phyloP scores from a whole-genome alignment of 257 asterid genomes.

The Solanum corneliomulleri region DNA sequence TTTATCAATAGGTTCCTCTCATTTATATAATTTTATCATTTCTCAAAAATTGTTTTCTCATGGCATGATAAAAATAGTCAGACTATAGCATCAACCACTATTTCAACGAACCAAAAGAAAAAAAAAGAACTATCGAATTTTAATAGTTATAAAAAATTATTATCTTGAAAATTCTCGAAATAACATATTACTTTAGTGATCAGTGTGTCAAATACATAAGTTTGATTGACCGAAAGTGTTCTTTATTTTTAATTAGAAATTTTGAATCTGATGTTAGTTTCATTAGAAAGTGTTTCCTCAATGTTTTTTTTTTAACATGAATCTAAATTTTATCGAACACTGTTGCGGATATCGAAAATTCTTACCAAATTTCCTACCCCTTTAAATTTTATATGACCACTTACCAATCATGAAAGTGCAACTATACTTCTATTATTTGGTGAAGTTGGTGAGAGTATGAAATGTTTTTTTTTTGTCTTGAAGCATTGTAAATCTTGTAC shows the following conservation, averaged over 20 bases:
- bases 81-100: background rate
- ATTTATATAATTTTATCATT: background rate
- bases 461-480: background rate
- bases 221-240: too few relatives aligned
- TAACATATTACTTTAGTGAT: background rate
- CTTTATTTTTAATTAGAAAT: too few relatives aligned
- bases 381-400: background rate
- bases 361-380: background rate
- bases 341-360: too few relatives aligned
- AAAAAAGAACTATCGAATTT: too few relatives aligned
- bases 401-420: background rate
- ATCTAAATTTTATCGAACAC: background rate
- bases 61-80: background rate
- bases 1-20: background rate
- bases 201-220: background rate
- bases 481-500: background rate
- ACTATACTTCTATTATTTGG: background rate
- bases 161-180: too few relatives aligned
- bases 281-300: rapidly evolving
- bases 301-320: too few relatives aligned
- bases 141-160: background rate
- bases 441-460: background rate
- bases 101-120: background rate
- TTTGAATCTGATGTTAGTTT: too few relatives aligned
- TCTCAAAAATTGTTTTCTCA: background rate